Percentiles rank a stretch among this genome's conserved stretches.
Conservation (phyloP, 2,329 filamentous ascomycete species). For the Hyphodiscus sp. region DNA sequence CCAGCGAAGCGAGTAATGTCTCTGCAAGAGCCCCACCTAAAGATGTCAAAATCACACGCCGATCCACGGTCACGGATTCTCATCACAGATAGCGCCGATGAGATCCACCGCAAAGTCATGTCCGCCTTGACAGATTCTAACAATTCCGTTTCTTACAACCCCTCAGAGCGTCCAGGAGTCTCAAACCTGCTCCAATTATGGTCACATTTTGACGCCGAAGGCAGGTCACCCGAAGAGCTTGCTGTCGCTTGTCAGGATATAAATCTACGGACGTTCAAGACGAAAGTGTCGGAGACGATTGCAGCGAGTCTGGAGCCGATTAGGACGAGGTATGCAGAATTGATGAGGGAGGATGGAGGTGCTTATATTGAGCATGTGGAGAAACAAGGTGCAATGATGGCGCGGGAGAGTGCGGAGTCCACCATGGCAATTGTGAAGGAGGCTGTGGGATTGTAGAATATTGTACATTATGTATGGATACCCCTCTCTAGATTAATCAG, state of each 20-base stretch:
- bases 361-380: conserved; percentile 52
- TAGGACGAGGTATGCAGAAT: conserved; percentile 47
- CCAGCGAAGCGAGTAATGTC: conserved; percentile 86
- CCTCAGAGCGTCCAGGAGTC: conserved; percentile 64
- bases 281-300: conserved; percentile 53
- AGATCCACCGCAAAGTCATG: conserved; percentile 64
- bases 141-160: conserved; percentile 66
- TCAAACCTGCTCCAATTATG: conserved; percentile 80
- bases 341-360: conserved; percentile 43
- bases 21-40: conserved; percentile 65
- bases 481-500: neutral
- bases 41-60: conserved; percentile 90
- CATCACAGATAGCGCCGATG: conserved; percentile 62
- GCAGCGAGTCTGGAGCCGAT: conserved; percentile 46
- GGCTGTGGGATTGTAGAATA: conserved; percentile 34
- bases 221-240: conserved; percentile 36
- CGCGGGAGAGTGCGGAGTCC: conserved; percentile 50
- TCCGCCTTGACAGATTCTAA: conserved; percentile 70
- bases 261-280: conserved; percentile 56
- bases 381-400: conserved; percentile 51
- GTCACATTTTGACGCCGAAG: conserved; percentile 54
- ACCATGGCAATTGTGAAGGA: conserved; percentile 41
- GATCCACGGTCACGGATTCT: conserved; percentile 71
- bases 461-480: neutral
- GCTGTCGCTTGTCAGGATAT: conserved; percentile 35